Conservation (phyloP, 2,329 filamentous ascomycete species). For the Tolypocladium inflatum region DNA sequence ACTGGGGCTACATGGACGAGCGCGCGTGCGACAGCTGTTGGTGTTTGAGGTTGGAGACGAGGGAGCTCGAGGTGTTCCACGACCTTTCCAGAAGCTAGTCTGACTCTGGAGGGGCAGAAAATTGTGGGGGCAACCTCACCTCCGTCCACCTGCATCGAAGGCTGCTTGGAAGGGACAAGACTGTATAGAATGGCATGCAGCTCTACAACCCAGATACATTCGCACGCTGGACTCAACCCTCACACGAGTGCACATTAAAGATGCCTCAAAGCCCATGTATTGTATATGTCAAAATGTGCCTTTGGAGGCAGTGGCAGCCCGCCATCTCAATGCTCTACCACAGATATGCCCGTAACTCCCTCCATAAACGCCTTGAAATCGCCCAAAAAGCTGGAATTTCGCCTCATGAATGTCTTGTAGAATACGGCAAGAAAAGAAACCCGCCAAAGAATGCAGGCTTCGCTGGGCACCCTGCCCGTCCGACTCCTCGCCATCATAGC, state of each 20-base stretch:
- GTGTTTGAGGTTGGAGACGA: neutral
- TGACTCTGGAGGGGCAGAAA: neutral
- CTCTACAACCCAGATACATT: neutral
- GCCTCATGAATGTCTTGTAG: neutral
- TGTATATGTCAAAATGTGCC: neutral
- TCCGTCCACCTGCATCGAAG: neutral
- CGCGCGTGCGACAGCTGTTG: neutral
- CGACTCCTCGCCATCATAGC: neutral
- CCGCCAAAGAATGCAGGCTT: neutral
- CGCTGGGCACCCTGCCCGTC: slow-evolving; percentile 1
- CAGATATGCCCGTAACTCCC: neutral
- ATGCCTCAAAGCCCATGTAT: neutral
- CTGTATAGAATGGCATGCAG: neutral
- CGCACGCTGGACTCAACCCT: neutral
- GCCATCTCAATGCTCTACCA: neutral
- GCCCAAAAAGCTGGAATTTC: neutral
- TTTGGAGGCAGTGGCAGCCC: neutral
- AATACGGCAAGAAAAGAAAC: neutral
- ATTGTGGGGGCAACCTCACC: neutral
- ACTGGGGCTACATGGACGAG: slow-evolving; percentile 20
- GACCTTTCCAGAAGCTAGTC: neutral
- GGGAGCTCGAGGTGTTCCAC: neutral
- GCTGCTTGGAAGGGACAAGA: neutral
- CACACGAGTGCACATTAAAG: neutral
- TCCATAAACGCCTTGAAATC: neutral